These are phyloP conservation scores for Rhodotorula sp. DNA, from an alignment of 1,284 basidiomycete genomes.

Conservation along the genomic window DNA sequence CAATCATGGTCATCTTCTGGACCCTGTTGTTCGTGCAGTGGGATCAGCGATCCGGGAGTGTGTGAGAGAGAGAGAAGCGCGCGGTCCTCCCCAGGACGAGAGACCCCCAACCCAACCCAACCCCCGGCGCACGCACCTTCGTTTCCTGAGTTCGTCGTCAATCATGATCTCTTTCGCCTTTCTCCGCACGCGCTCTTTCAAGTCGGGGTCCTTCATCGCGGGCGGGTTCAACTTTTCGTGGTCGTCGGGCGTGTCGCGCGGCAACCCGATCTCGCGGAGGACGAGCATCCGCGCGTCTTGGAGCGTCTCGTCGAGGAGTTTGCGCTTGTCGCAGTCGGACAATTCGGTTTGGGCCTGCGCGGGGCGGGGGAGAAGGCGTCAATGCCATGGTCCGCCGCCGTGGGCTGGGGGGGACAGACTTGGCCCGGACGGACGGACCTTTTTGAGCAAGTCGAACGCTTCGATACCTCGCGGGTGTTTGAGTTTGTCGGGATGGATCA, in stretches of 20 bases:
- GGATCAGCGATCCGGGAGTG: background rate
- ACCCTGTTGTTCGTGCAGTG: conserved; percentile 42
- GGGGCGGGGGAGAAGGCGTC: no score
- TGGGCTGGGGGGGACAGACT: no score
- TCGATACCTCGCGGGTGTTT: conserved; percentile 56
- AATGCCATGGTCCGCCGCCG: no score
- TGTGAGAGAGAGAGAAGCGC: background rate
- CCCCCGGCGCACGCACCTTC: conserved; percentile 47
- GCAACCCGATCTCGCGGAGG: conserved; percentile 45
- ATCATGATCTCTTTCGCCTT: conserved; percentile 57
- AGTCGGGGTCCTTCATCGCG: conserved; percentile 38
- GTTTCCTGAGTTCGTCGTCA: conserved; percentile 57
- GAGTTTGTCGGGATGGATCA: conserved; percentile 61
- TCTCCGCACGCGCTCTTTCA: conserved; percentile 52
- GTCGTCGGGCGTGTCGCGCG: conserved; percentile 50
- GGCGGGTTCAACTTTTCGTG: conserved; percentile 49
- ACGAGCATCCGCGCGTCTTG: conserved; percentile 49
- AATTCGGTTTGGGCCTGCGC: conserved; percentile 47
- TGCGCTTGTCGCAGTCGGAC: conserved; percentile 47
- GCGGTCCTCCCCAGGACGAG: background rate
- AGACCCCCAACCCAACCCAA: background rate
- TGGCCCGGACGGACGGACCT: conserved; percentile 46
- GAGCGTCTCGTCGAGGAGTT: conserved; percentile 49
- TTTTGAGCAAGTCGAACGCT: conserved; percentile 59
- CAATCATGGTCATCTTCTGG: conserved; percentile 55